A percentile compares a stretch with the other conserved stretches of the same genome.
Evolutionary conservation across 164 flowering plant species (phyloP).

Genomic region (Macadamia integrifolia): DNA sequence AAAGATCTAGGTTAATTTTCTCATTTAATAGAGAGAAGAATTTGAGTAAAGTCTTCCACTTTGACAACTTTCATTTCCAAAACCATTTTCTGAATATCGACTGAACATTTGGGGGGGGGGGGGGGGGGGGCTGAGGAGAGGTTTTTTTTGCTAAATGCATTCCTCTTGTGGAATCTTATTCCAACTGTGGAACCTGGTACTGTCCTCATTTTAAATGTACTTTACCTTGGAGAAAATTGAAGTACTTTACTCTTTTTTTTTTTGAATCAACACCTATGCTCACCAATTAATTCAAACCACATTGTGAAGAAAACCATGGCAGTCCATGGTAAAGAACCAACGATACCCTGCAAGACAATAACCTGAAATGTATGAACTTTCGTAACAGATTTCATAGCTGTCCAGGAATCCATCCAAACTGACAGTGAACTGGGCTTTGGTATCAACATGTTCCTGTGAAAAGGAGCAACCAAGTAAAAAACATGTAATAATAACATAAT

Average conservation of each 20-base stretch:
- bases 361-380: constrained; percentile 79
- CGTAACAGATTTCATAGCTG: constrained; percentile 70
- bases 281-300: constrained; percentile 97
- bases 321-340: constrained; percentile 96
- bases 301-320: constrained; percentile 95
- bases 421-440: constrained; percentile 37
- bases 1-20: not conserved
- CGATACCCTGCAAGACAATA: constrained; percentile 86
- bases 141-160: too few species aligned
- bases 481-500: too few species aligned
- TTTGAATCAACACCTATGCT: constrained; percentile 15
- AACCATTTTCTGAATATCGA: not conserved
- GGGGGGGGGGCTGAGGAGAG: too few species aligned
- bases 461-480: constrained; percentile 3
- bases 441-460: constrained; percentile 42
- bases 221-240: not conserved
- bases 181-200: not conserved
- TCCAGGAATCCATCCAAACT: constrained; percentile 73
- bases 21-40: too few species aligned
- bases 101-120: too few species aligned
- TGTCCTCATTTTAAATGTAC: not conserved
- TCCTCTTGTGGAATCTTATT: not conserved
- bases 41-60: not conserved
- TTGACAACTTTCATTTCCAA: not conserved
- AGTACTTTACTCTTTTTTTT: not conserved